Conservation (phyloP, 2,329 filamentous ascomycete species). For the Alternaria consortialis region DNA sequence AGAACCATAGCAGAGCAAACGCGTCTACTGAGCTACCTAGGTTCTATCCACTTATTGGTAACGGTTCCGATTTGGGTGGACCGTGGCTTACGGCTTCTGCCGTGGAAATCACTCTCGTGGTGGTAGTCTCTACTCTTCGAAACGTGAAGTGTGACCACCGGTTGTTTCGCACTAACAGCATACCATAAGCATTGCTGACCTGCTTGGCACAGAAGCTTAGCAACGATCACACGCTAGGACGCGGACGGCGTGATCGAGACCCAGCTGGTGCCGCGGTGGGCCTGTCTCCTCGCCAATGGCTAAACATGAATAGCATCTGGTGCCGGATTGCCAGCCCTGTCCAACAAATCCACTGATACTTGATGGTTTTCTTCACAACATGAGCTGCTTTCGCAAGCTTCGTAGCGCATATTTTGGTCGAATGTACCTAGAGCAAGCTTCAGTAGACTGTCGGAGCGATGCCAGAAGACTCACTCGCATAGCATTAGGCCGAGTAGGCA, state of each 20-base stretch:
- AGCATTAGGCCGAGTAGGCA: background rate
- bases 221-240: slow-evolving; percentile 16
- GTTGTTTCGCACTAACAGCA: slow-evolving; percentile 11
- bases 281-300: slow-evolving; percentile 1
- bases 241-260: slow-evolving; percentile 16
- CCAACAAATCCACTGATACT: background rate
- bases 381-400: background rate
- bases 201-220: slow-evolving; percentile 42
- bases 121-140: background rate
- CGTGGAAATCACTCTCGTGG: background rate
- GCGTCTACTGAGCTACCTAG: too few relatives aligned
- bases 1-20: too few relatives aligned
- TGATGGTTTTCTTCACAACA: background rate
- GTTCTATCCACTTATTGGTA: too few relatives aligned
- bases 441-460: background rate
- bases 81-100: too few relatives aligned
- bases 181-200: slow-evolving; percentile 32
- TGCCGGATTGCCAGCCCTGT: background rate
- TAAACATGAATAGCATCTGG: slow-evolving; percentile 3
- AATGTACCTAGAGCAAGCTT: background rate
- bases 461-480: background rate
- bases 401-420: background rate
- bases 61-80: background rate
- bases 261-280: background rate
- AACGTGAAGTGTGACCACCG: background rate